Evolutionary conservation across 2,329 filamentous ascomycete species (phyloP).

Genomic region (Cryphonectria radicalis): DNA sequence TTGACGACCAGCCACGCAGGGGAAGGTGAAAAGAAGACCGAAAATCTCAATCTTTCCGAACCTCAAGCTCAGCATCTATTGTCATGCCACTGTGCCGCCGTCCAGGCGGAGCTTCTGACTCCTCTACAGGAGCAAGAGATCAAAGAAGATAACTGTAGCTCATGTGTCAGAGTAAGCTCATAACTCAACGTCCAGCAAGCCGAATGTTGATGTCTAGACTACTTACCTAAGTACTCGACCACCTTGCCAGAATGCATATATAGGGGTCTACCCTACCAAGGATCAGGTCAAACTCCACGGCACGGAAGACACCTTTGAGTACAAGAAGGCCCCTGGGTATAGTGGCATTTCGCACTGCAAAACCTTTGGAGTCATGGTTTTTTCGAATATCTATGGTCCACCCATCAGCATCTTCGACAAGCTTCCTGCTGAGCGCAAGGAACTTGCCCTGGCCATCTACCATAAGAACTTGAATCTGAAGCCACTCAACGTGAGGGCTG

Average conservation of each 20-base stretch:
- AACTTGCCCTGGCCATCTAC: conserved; percentile 23
- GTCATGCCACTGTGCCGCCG: conserved; percentile 26
- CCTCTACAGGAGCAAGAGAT: conserved; percentile 48
- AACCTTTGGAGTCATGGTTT: conserved; percentile 30
- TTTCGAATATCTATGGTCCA: conserved; percentile 29
- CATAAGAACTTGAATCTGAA: conserved; percentile 26
- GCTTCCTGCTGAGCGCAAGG: conserved; percentile 28
- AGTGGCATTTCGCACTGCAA: conserved; percentile 24
- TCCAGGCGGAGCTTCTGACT: conserved; percentile 17
- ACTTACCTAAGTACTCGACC: neutral
- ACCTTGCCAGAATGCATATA: neutral
- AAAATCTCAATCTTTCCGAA: neutral
- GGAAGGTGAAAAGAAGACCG: neutral
- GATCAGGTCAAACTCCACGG: neutral
- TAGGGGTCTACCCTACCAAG: neutral
- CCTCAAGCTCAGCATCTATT: conserved; percentile 13
- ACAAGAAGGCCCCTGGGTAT: neutral
- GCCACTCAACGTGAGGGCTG: conserved; percentile 26
- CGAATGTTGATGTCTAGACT: neutral
- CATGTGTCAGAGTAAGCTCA: conserved; percentile 22
- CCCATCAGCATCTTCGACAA: conserved; percentile 29
- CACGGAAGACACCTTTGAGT: neutral
- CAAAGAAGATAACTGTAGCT: conserved; percentile 42
- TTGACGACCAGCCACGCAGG: neutral
- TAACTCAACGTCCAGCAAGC: neutral